Conservation (phyloP, 139 green algal species). For the Marvania coccoides region DNA sequence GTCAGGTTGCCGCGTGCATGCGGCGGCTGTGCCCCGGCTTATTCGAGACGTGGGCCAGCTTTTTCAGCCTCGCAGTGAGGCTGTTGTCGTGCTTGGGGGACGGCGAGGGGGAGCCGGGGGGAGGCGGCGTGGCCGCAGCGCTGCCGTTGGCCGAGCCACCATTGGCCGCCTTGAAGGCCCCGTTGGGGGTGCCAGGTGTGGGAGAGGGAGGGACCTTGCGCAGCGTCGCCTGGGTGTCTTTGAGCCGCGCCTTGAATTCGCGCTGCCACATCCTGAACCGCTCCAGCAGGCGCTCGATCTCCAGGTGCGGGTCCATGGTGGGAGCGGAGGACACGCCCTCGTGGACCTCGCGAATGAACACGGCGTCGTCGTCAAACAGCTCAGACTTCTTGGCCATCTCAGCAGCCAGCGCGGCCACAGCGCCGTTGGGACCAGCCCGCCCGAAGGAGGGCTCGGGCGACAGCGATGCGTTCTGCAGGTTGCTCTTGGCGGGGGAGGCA, state of each 20-base stretch:
- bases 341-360: conserved; percentile 46
- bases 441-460: background rate
- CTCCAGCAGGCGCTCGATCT: conserved; percentile 40
- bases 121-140: no score
- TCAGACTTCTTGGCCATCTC: conserved; percentile 15
- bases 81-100: no score
- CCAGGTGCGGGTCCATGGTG: conserved; percentile 41
- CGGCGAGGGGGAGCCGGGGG: no score
- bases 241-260: conserved; percentile 40
- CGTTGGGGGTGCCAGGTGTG: background rate
- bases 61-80: no score
- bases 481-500: background rate
- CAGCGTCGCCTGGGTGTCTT: background rate
- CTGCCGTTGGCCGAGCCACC: no score
- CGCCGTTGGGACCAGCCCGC: background rate
- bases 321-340: conserved; percentile 27
- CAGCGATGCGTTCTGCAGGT: background rate
- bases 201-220: background rate
- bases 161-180: no score
- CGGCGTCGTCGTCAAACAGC: conserved; percentile 38
- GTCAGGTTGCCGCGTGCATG: no score
- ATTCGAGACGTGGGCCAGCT: no score
- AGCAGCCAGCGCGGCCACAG: conserved; percentile 4
- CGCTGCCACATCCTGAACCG: conserved; percentile 51
- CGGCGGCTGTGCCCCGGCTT: no score